Evolutionary conservation across 1,284 basidiomycete species (phyloP).

Genomic region (Ceratorhiza oryzae-sativae): DNA sequence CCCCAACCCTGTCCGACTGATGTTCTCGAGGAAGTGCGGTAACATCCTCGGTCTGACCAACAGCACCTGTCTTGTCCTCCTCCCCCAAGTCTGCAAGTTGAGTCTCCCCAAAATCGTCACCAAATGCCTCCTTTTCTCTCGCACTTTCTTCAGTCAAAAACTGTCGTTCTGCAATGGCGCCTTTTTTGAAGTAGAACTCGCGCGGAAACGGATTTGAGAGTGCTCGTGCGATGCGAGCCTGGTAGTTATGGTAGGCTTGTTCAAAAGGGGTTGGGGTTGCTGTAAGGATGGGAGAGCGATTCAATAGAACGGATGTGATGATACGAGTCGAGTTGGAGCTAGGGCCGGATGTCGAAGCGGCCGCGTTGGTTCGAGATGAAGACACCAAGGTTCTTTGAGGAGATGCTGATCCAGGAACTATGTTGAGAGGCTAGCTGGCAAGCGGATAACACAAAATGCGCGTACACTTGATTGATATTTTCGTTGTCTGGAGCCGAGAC

Average conservation of each 20-base stretch:
- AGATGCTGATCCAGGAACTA: background rate
- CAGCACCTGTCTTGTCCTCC: slow-evolving; percentile 56
- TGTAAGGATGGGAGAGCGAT: slow-evolving; percentile 84
- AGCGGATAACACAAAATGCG: background rate
- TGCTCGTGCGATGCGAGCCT: slow-evolving; percentile 81
- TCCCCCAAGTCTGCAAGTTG: slow-evolving; percentile 50
- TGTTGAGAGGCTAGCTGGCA: background rate
- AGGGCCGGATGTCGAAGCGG: background rate
- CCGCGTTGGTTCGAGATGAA: slow-evolving; percentile 1
- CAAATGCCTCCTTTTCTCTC: slow-evolving; percentile 75
- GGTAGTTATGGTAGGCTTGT: slow-evolving; percentile 86
- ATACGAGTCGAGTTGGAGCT: slow-evolving; percentile 45
- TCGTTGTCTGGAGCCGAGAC: slow-evolving; percentile 4
- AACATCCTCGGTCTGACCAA: slow-evolving; percentile 56
- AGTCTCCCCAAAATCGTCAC: slow-evolving; percentile 52
- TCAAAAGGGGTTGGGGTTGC: slow-evolving; percentile 81
- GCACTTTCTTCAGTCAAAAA: slow-evolving; percentile 77
- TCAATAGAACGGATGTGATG: slow-evolving; percentile 69
- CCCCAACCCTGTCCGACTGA: slow-evolving; percentile 65
- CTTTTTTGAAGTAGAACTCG: slow-evolving; percentile 95
- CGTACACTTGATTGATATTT: slow-evolving; percentile 3
- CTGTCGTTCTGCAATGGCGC: slow-evolving; percentile 83
- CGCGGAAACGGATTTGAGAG: slow-evolving; percentile 88
- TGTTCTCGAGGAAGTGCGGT: slow-evolving; percentile 66
- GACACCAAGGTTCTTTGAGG: slow-evolving; percentile 15